Conservation (phyloP, 2,329 filamentous ascomycete genomes). For the Fusarium veterinarium region DNA sequence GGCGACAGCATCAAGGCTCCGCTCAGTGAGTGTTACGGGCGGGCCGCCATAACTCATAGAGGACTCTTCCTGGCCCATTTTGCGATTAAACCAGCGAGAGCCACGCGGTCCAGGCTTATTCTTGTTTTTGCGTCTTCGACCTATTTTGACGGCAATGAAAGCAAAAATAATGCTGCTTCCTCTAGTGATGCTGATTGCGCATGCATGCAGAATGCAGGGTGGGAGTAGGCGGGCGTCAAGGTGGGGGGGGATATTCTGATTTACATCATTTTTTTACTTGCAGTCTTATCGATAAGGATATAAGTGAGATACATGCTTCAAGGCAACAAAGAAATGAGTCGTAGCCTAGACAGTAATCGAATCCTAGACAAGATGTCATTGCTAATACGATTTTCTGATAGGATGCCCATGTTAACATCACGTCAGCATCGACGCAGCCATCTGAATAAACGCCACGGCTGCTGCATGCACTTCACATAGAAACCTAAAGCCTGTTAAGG, state of each 20-base stretch:
- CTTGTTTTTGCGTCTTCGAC: constrained; percentile 52
- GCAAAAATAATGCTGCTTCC: constrained; percentile 1
- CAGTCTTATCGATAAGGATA: constrained; percentile 41
- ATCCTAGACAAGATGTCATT: background rate
- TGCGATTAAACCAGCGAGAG: constrained; percentile 55
- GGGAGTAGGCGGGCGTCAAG: constrained; percentile 12
- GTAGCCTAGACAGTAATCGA: background rate
- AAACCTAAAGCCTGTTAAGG: background rate
- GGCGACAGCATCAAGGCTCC: constrained; percentile 80
- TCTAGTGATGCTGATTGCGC: constrained; percentile 15
- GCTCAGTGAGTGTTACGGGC: constrained; percentile 73
- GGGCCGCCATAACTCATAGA: constrained; percentile 71
- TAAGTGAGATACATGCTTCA: constrained; percentile 14
- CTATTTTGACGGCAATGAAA: constrained; percentile 50
- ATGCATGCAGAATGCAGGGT: constrained; percentile 21
- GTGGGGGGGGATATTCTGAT: constrained; percentile 41
- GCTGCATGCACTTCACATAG: background rate
- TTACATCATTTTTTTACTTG: constrained; percentile 40
- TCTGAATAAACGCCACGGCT: background rate
- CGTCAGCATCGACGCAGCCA: background rate
- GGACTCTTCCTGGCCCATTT: constrained; percentile 90
- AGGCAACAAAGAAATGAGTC: constrained; percentile 8
- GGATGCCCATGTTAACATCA: background rate
- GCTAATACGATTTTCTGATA: background rate
- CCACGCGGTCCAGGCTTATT: constrained; percentile 50